phyloP scores from a whole-genome alignment of 805 yeast genomes.

The Lachancea meyersii region DNA sequence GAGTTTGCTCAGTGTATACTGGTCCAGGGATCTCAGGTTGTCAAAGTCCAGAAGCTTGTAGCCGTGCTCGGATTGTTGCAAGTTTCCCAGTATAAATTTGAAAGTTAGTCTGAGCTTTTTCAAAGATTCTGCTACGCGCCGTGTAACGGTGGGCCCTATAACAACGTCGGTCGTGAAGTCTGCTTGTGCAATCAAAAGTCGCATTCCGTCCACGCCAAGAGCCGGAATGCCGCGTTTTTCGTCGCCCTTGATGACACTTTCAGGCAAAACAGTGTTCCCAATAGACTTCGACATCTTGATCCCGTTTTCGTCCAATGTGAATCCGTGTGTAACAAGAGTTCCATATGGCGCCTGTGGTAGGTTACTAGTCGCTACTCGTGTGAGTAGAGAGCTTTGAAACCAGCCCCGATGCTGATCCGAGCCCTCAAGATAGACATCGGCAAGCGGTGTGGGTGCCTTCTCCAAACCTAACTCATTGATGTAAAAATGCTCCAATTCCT shows the following conservation, averaged over 20 bases:
- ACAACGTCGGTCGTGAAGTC: slow-evolving; percentile 79
- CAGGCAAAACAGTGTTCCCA: slow-evolving; percentile 75
- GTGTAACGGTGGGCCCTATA: slow-evolving; percentile 63
- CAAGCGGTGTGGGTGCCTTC: slow-evolving; percentile 38
- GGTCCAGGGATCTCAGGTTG: slow-evolving; percentile 47
- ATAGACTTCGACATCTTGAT: slow-evolving; percentile 90
- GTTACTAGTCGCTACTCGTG: slow-evolving; percentile 50
- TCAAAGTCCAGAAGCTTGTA: slow-evolving; percentile 35
- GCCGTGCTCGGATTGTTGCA: slow-evolving; percentile 38
- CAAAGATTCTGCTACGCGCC: slow-evolving; percentile 70
- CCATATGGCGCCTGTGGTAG: slow-evolving; percentile 55
- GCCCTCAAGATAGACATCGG: slow-evolving; percentile 91
- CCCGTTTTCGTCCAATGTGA: slow-evolving; percentile 78
- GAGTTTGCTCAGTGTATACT: slow-evolving; percentile 53
- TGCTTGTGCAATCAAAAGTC: slow-evolving; percentile 86
- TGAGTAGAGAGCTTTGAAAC: slow-evolving; percentile 91
- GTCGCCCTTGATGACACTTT: slow-evolving; percentile 58
- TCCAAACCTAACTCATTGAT: slow-evolving; percentile 31
- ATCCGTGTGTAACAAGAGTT: slow-evolving; percentile 85
- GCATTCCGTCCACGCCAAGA: slow-evolving; percentile 83
- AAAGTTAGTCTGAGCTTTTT: slow-evolving; percentile 80
- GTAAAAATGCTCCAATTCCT: slow-evolving; percentile 33
- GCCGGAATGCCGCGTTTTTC: slow-evolving; percentile 45
- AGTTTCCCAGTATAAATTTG: slow-evolving; percentile 73
- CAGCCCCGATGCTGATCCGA: slow-evolving; percentile 99